Conservation (phyloP, 2,329 filamentous ascomycete species). For the Pseudogymnoascus sp. region DNA sequence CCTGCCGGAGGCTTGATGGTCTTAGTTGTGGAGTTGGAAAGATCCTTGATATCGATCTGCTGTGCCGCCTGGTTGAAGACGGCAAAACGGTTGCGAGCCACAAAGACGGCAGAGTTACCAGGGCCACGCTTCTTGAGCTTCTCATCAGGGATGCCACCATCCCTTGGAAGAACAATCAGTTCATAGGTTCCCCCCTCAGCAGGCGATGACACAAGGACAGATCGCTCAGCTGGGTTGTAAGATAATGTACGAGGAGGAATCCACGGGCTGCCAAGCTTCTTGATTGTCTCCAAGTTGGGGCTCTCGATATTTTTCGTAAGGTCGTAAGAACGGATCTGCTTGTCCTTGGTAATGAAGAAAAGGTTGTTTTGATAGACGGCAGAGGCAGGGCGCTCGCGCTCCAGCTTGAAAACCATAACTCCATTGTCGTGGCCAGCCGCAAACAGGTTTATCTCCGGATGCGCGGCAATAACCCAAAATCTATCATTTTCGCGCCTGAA, state of each 20-base stretch:
- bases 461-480: conserved; percentile 98
- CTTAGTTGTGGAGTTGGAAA: conserved; percentile 88
- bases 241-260: conserved; percentile 86
- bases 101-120: conserved; percentile 91
- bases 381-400: conserved; percentile 88
- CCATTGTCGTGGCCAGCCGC: conserved; percentile 97
- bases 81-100: conserved; percentile 91
- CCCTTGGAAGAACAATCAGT: conserved; percentile 81
- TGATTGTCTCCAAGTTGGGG: conserved; percentile 83
- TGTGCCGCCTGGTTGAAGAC: conserved; percentile 79
- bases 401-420: conserved; percentile 99
- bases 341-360: conserved; percentile 98
- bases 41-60: conserved; percentile 94
- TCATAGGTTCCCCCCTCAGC: conserved; percentile 88
- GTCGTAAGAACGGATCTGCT: conserved; percentile 93
- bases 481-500: conserved; percentile 97
- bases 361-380: conserved; percentile 88
- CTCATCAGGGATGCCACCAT: conserved; percentile 84
- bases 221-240: conserved; percentile 96
- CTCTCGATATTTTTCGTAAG: conserved; percentile 93
- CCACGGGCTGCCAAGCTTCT: conserved; percentile 94
- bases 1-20: conserved; percentile 88
- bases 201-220: conserved; percentile 86
- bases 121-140: conserved; percentile 86
- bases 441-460: conserved; percentile 97